Conservation (phyloP, 1,284 basidiomycete species). For the Moesziomyces aphidis region DNA sequence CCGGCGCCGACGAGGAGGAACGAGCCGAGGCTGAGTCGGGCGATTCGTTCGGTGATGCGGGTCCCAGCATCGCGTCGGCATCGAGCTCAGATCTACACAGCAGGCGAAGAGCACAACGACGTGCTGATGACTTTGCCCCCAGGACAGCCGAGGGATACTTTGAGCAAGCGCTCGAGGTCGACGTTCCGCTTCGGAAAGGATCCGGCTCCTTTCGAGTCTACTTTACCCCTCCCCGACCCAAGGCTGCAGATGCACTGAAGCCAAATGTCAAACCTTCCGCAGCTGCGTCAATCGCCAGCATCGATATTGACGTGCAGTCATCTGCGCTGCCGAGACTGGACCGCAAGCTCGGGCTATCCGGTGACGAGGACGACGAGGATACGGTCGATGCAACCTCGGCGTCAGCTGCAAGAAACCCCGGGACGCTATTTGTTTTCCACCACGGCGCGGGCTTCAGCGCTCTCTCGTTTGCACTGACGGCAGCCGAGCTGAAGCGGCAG, state of each 20-base stretch:
- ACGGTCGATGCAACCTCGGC: not conserved
- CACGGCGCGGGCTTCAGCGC: slow-evolving; percentile 94
- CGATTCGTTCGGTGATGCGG: slow-evolving; percentile 4
- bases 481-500: slow-evolving; percentile 77
- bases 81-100: slow-evolving; percentile 1
- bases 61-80: not conserved
- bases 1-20: slow-evolving; percentile 16
- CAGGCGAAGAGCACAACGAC: slow-evolving; percentile 5
- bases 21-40: slow-evolving; percentile 6
- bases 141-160: slow-evolving; percentile 60
- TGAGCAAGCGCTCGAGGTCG: slow-evolving; percentile 61
- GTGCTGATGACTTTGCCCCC: slow-evolving; percentile 38
- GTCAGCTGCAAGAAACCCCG: slow-evolving; percentile 62
- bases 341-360: slow-evolving; percentile 61
- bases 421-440: slow-evolving; percentile 85
- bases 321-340: slow-evolving; percentile 16
- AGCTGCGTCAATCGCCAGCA: slow-evolving; percentile 10
- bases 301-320: slow-evolving; percentile 13
- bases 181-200: slow-evolving; percentile 35
- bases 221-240: slow-evolving; percentile 59
- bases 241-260: slow-evolving; percentile 1
- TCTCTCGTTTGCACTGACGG: slow-evolving; percentile 87
- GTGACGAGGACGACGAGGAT: slow-evolving; percentile 69
- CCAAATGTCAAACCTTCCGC: not conserved
- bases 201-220: slow-evolving; percentile 68